Evolutionary conservation across 139 green algal species (phyloP).

Genomic region (Micractinium conductrix): DNA sequence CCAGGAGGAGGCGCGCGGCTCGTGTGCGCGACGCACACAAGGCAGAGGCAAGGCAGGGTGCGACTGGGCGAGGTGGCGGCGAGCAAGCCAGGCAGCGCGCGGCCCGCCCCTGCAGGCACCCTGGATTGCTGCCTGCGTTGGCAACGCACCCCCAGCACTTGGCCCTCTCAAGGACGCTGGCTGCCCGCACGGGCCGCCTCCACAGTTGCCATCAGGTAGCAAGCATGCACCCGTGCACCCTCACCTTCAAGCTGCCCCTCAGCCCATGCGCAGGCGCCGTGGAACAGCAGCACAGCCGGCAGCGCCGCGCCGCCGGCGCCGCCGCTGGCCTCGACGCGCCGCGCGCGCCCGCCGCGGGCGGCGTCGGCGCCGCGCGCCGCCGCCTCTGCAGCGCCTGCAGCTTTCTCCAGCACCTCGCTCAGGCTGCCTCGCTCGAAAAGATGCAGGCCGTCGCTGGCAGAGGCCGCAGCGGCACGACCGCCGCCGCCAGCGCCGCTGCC

Average conservation of each 20-base stretch:
- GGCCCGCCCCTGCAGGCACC: no score
- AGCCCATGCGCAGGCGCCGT: constrained; percentile 48
- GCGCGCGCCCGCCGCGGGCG: not conserved
- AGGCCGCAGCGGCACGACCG: no score
- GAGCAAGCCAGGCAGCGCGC: not conserved
- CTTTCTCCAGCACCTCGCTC: constrained; percentile 14
- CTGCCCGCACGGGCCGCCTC: no score
- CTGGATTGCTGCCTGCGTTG: not conserved
- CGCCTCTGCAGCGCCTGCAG: not conserved
- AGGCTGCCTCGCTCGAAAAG: constrained; percentile 38
- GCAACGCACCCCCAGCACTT: not conserved
- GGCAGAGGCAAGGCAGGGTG: no score
- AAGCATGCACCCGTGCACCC: not conserved
- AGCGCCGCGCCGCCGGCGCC: not conserved
- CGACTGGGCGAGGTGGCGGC: not conserved
- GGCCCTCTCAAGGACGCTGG: no score
- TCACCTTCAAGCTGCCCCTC: constrained; percentile 55
- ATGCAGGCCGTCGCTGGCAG: not conserved
- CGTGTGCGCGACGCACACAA: no score
- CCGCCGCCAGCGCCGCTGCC: not conserved
- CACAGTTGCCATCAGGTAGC: no score
- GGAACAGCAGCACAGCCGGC: constrained; percentile 39
- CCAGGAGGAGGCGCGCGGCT: no score
- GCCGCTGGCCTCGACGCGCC: no score
- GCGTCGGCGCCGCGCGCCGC: not conserved